Evolutionary conservation across 805 yeast species (phyloP).

Genomic region (Nakazawaea holstii): DNA sequence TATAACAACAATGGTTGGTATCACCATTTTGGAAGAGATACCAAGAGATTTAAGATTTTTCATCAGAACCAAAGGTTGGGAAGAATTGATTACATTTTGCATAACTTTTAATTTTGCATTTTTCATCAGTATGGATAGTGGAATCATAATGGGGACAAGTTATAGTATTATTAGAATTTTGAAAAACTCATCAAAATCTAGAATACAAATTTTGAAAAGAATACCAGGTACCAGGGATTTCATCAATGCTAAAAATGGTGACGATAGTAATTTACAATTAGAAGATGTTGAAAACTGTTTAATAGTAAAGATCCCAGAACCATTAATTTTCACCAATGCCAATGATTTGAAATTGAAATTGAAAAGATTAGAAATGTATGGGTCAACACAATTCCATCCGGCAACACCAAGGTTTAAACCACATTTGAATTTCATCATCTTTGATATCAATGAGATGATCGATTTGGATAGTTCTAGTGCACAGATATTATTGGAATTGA

Average conservation of each 20-base stretch:
- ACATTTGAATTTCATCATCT: conserved; percentile 52
- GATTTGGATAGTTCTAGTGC: conserved; percentile 76
- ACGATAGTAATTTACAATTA: conserved; percentile 14
- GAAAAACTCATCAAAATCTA: conserved; percentile 72
- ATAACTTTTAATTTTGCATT: conserved; percentile 62
- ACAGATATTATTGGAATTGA: conserved; percentile 60
- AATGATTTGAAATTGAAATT: conserved; percentile 68
- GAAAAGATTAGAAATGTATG: conserved; percentile 67
- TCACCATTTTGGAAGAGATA: conserved; percentile 74
- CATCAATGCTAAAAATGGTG: conserved; percentile 67
- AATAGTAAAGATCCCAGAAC: conserved; percentile 80
- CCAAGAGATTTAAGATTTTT: conserved; percentile 77
- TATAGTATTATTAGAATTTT: conserved; percentile 77
- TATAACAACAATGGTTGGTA: conserved; percentile 73
- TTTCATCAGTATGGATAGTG: conserved; percentile 79
- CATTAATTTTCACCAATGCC: conserved; percentile 81
- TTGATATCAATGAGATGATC: conserved; percentile 81
- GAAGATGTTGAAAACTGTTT: conserved; percentile 64
- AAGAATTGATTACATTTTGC: conserved; percentile 64
- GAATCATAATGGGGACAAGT: conserved; percentile 81
- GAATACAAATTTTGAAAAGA: conserved; percentile 79
- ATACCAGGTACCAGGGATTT: conserved; percentile 48
- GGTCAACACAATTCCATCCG: conserved; percentile 72
- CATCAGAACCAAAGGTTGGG: conserved; percentile 65
- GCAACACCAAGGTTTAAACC: conserved; percentile 52